Evolutionary conservation across 306 rosid species (phyloP).

Genomic region (Vicia sativa): DNA sequence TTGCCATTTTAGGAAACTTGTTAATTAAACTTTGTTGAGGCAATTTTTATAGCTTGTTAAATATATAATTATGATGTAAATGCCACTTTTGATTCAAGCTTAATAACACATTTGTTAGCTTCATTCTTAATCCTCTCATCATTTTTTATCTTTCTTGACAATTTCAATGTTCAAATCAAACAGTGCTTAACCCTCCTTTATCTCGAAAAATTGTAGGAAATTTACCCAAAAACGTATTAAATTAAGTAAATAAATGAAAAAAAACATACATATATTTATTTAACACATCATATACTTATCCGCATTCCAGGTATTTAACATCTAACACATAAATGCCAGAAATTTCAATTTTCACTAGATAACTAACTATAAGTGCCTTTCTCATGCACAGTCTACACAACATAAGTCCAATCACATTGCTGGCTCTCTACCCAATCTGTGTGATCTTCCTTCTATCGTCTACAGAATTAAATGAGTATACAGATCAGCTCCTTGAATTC

Average conservation of each 20-base stretch:
- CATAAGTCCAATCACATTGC: slow-evolving; percentile 25
- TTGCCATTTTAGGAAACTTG: too few relatives aligned
- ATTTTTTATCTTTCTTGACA: too few relatives aligned
- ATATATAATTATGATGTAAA: too few relatives aligned
- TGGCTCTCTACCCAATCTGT: slow-evolving; percentile 32
- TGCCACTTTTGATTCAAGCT: too few relatives aligned
- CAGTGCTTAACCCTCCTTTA: too few relatives aligned
- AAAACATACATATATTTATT: background rate
- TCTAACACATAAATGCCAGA: slow-evolving; percentile 25
- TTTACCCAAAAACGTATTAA: background rate
- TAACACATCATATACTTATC: slow-evolving; percentile 1
- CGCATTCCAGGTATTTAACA: slow-evolving; percentile 12
- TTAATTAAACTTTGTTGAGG: too few relatives aligned
- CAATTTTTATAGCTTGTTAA: too few relatives aligned
- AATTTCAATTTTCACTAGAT: slow-evolving; percentile 23
- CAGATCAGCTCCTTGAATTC: slow-evolving; percentile 34
- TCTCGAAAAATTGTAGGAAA: background rate
- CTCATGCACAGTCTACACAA: slow-evolving; percentile 17
- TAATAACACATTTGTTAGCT: too few relatives aligned
- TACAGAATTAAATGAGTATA: slow-evolving; percentile 31
- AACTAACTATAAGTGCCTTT: slow-evolving; percentile 23
- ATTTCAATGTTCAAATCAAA: too few relatives aligned
- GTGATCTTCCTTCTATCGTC: slow-evolving; percentile 36
- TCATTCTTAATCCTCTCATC: too few relatives aligned
- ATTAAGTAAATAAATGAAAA: background rate